Percentiles rank a stretch among this genome's conserved stretches.
Evolutionary conservation across 2,329 filamentous ascomycete genomes (phyloP).

Genomic region (Xylariaceae sp.): DNA sequence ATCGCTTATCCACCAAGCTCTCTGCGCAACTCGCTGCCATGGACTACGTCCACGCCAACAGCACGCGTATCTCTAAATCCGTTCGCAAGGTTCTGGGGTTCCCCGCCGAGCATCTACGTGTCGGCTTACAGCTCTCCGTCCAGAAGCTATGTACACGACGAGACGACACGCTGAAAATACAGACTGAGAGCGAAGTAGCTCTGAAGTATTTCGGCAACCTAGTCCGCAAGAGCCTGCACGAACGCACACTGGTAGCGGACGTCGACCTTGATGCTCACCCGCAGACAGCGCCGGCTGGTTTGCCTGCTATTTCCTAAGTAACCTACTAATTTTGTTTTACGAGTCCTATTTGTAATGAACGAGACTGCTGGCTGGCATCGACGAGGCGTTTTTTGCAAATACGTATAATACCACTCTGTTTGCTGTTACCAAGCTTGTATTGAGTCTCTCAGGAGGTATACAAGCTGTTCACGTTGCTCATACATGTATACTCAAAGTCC

Average conservation of each 20-base stretch:
- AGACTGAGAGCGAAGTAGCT: constrained; percentile 79
- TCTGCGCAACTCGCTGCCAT: constrained; percentile 72
- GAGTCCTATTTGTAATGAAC: constrained; percentile 13
- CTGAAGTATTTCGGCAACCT: constrained; percentile 88
- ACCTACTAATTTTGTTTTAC: no score
- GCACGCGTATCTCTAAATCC: constrained; percentile 75
- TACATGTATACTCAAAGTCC: no score
- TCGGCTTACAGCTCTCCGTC: constrained; percentile 77
- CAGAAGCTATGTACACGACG: constrained; percentile 76
- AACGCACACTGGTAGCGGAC: constrained; percentile 46
- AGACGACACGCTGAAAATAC: constrained; percentile 78
- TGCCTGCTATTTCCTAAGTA: constrained; percentile 2
- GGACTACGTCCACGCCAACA: constrained; percentile 91
- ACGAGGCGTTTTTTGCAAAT: constrained; percentile 6
- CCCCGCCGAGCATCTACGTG: constrained; percentile 80
- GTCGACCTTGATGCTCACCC: constrained; percentile 55
- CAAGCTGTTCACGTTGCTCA: no score
- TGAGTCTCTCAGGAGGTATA: no score
- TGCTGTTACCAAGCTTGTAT: neutral
- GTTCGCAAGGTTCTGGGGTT: constrained; percentile 85
- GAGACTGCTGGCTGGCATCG: constrained; percentile 15
- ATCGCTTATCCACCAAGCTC: constrained; percentile 80
- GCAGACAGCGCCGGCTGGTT: constrained; percentile 26
- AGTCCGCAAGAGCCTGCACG: constrained; percentile 58
- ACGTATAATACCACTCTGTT: constrained; percentile 20